Base-by-base conservation (phyloP, 2,329 filamentous ascomycete genomes). In the Grosmannia clavigera region DNA sequence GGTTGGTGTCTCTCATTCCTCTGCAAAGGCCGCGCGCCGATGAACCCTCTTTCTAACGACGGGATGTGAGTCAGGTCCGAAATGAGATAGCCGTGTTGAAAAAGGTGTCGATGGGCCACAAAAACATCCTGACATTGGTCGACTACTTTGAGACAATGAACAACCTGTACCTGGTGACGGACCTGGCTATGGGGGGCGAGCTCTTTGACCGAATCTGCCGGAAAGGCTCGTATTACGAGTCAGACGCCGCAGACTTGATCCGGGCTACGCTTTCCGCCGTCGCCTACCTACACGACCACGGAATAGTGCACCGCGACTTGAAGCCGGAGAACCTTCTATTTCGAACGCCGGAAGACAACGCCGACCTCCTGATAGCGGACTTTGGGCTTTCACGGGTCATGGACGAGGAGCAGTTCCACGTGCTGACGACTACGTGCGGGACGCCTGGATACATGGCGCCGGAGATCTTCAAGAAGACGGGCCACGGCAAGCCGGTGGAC, bases 111-210 rank as follows among this genome's bases (percentile, higher is more conserved):
- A 96, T 99, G 89, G 94, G 94, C 60, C 92, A 99, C 75, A 90
- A 94, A 73, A 99, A 99, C 71, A 97, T 99, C 71, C 78, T 99
- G 63, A 99, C 94, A 1, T 81, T 99, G 61, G 94, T 97, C 68
- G 94, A 99, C 77, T 99, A 97, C 75, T 99, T 99, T 70, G 94
- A 99, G 77, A 99, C 94, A 7, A 95, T 96, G 89, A 97, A 99
- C 77, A 99, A 99, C 75, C 82, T 99, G 65, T 99, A 99, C 73
- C 86, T 99, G 46, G 94, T 99, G 58, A 97, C 94, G 52, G 94
- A 99, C 70, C 87, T 99, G 38, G 94, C 94, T 22, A 85, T 97
- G 22, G 94, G 94, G 64, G 94, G 94, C 67, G 94, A 99, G 74
- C 84, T 99, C 19, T 99, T 99, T 72, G 94, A 99, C 73, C 90